Percentiles rank a stretch among this genome's conserved stretches.
Evolutionary conservation across 176 grass and related monocot species (phyloP).

Genomic region (Oryza longistaminata): DNA sequence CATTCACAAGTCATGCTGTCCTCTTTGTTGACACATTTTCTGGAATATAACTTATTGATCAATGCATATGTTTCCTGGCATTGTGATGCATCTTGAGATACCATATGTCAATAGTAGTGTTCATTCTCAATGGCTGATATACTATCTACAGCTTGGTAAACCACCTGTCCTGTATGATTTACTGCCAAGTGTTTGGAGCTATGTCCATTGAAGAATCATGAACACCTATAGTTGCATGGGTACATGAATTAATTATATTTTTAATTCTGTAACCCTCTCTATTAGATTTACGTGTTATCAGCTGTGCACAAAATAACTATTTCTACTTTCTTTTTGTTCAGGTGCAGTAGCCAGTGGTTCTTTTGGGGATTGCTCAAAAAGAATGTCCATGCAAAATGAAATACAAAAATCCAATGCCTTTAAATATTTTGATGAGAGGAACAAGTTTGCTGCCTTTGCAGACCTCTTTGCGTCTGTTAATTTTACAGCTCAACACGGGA

Average conservation of each 20-base stretch:
- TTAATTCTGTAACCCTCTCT: not conserved
- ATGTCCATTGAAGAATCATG: not conserved
- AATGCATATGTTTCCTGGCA: not conserved
- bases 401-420: slow-evolving; percentile 44
- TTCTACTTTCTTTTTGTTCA: slow-evolving; percentile 38
- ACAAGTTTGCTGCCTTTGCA: slow-evolving; percentile 58
- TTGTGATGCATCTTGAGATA: slow-evolving; percentile 18
- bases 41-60: slow-evolving; percentile 5
- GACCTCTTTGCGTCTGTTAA: slow-evolving; percentile 86
- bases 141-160: not conserved
- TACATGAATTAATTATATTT: not conserved
- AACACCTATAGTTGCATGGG: not conserved
- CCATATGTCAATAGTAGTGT: not conserved
- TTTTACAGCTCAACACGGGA: slow-evolving; percentile 80
- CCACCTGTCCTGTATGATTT: slow-evolving; percentile 4
- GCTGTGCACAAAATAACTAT: not conserved
- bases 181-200: not conserved
- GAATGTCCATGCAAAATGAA: slow-evolving; percentile 32
- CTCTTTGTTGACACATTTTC: slow-evolving; percentile 30
- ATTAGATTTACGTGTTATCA: not conserved
- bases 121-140: not conserved
- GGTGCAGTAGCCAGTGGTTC: slow-evolving; percentile 82
- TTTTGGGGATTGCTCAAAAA: slow-evolving; percentile 63
- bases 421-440: slow-evolving; percentile 45
- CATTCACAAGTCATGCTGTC: not conserved